Conservation (phyloP, 2,329 filamentous ascomycete genomes). For the Exophiala alcalophila region DNA sequence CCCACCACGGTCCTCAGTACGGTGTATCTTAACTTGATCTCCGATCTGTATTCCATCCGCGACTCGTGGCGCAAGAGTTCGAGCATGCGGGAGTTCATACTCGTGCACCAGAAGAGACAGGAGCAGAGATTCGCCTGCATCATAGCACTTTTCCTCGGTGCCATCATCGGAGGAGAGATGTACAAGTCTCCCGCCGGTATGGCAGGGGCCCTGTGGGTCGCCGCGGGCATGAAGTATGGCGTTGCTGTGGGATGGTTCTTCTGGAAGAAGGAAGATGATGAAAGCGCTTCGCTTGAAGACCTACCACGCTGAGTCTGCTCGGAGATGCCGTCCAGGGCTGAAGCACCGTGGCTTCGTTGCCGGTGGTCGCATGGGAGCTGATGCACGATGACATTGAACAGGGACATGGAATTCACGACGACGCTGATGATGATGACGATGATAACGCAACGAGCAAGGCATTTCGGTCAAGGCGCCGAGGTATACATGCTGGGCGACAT, state of each 20-base stretch:
- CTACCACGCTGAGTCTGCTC: too few species aligned
- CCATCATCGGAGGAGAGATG: constrained; percentile 44
- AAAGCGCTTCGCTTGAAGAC: neutral
- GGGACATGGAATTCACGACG: too few species aligned
- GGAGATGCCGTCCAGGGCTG: too few species aligned
- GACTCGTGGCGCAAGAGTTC: constrained; percentile 38
- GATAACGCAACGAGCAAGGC: too few species aligned
- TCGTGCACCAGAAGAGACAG: constrained; percentile 22
- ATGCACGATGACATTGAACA: too few species aligned
- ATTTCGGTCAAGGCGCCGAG: too few species aligned
- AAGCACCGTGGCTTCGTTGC: too few species aligned
- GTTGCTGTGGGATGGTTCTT: constrained; percentile 39
- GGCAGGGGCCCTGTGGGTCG: constrained; percentile 44
- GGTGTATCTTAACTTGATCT: constrained; percentile 46
- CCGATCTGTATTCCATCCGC: constrained; percentile 38
- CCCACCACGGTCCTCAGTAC: constrained; percentile 48
- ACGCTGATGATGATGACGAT: too few species aligned
- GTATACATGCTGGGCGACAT: too few species aligned
- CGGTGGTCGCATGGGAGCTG: too few species aligned
- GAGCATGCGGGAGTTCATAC: constrained; percentile 37
- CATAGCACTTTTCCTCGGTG: constrained; percentile 40
- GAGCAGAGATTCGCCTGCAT: constrained; percentile 37
- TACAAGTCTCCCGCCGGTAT: constrained; percentile 42
- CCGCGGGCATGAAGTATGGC: constrained; percentile 40
- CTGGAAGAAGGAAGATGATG: constrained; percentile 34